Evolutionary conservation across 1,284 basidiomycete species (phyloP), one percentile per base, ranked within the genome.

Genomic region (Neotropicomus parvogracilis): DNA sequence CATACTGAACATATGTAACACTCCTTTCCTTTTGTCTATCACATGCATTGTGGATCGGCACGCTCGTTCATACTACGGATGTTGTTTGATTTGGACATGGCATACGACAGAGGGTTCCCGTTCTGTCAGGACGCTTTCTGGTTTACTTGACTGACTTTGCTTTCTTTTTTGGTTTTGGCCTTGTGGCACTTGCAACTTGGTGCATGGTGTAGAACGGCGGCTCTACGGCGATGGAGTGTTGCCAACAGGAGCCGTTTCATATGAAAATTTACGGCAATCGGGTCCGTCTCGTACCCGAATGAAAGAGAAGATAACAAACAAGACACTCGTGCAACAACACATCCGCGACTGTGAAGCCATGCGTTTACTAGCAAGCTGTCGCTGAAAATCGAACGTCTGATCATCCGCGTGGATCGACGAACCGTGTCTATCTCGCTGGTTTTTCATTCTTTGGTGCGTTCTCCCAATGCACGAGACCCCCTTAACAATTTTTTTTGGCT

Each of bases 1-100:
- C 48, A 62, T 54, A 54, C 49, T 61, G 63, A 60, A 67, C 63
- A 67, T 57, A 63, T 68, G 65, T 65, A 67, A 47, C 65, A 57
- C 48, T 63, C 62, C 24, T 24, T 43, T 48, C 58, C 41, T 49
- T 67, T 44, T 66, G 65, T 65, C 53, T 53, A 53, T 66, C 54
- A 50, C 52, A 52, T 52, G 49, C 57, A 52, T 44, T 48, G 47
- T 56, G 24, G 49, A 43, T 41, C 39, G 49, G 44, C 50, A 51
- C 62, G 24, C 50, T 59, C 63, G 32, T 57, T 65, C 50, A 44
- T 21, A 57, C 51, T 44, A 54, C 34, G 43, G 40, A 48, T 57
- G 50, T 54, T 63, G 60, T 54, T 57, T 52, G 53, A 52, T 51
- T 48, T 48, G 58, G 52, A 60, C 59, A 40, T 53, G 46, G 41